A percentile compares a stretch with the other conserved stretches of the same genome.
phyloP scores from a whole-genome alignment of 2,329 filamentous ascomycete species.

The Talaromyces sp. region DNA sequence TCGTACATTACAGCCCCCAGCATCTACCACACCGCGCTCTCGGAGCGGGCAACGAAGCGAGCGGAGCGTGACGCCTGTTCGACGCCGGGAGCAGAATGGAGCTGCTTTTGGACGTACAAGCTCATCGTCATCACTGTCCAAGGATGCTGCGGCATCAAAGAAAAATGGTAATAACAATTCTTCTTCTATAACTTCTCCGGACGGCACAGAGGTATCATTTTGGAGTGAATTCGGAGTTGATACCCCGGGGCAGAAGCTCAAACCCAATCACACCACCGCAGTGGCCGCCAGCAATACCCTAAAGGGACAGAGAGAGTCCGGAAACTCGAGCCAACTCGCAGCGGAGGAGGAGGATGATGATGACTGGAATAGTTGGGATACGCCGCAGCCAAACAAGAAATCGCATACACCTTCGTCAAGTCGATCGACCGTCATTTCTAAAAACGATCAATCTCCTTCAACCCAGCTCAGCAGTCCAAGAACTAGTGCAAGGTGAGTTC shows the following conservation, averaged over 20 bases:
- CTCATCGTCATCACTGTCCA: slow-evolving; percentile 28
- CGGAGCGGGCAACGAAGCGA: slow-evolving; percentile 24
- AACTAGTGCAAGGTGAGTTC: slow-evolving; percentile 49
- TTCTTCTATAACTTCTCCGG: slow-evolving; percentile 21
- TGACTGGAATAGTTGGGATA: slow-evolving; percentile 55
- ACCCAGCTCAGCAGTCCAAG: slow-evolving; percentile 47
- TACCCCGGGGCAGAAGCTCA: slow-evolving; percentile 39
- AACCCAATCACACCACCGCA: slow-evolving; percentile 19
- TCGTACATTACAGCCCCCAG: slow-evolving; percentile 28
- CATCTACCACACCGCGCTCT: slow-evolving; percentile 22
- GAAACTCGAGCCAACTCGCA: slow-evolving; percentile 37
- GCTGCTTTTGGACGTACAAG: slow-evolving; percentile 25
- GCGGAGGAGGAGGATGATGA: slow-evolving; percentile 45
- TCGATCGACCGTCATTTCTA: slow-evolving; percentile 49
- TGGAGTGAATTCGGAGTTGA: slow-evolving; percentile 50
- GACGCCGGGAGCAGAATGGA: slow-evolving; percentile 29
- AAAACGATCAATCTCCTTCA: slow-evolving; percentile 41
- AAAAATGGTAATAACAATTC: slow-evolving; percentile 39
- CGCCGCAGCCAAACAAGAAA: slow-evolving; percentile 36
- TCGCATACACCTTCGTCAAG: slow-evolving; percentile 41
- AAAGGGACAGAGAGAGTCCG: slow-evolving; percentile 35
- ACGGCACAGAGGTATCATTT: slow-evolving; percentile 43
- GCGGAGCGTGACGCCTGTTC: slow-evolving; percentile 27
- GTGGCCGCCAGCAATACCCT: slow-evolving; percentile 22
- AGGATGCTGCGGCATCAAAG: slow-evolving; percentile 23